Evolutionary conservation across 2,329 filamentous ascomycete genomes (phyloP).

Genomic region (Fusarium chaquense): DNA sequence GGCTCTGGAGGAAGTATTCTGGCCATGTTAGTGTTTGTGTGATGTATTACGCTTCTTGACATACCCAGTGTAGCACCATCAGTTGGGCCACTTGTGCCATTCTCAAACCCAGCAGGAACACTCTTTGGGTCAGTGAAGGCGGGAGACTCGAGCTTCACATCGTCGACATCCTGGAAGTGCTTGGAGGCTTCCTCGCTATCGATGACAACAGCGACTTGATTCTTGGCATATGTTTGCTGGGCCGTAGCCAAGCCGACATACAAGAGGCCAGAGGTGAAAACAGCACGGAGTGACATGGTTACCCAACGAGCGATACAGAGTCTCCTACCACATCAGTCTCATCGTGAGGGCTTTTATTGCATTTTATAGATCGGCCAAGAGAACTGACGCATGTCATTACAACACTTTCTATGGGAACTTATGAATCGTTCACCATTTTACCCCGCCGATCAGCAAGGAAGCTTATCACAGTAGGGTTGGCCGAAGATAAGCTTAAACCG

Average conservation of each 20-base stretch:
- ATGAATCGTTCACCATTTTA: neutral
- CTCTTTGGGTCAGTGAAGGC: constrained; percentile 42
- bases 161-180: constrained; percentile 41
- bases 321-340: neutral
- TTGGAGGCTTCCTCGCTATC: constrained; percentile 42
- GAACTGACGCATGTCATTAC: neutral
- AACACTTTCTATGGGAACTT: neutral
- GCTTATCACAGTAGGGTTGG: constrained; percentile 24
- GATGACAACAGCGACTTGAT: constrained; percentile 41
- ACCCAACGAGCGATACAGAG: neutral
- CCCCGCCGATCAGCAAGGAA: constrained; percentile 26
- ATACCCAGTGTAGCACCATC: constrained; percentile 31
- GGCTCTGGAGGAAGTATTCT: constrained; percentile 42
- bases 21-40: neutral
- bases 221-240: constrained; percentile 44
- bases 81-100: constrained; percentile 49
- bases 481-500: constrained; percentile 31
- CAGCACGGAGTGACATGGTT: constrained; percentile 22
- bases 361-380: constrained; percentile 19
- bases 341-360: neutral
- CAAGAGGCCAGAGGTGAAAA: constrained; percentile 26
- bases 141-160: constrained; percentile 44
- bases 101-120: constrained; percentile 43
- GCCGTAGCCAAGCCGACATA: constrained; percentile 37
- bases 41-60: accelerated